These are phyloP conservation scores for Meyerozyma carpophila DNA, from an alignment of 1,139 yeast species.

Conservation along the genomic window DNA sequence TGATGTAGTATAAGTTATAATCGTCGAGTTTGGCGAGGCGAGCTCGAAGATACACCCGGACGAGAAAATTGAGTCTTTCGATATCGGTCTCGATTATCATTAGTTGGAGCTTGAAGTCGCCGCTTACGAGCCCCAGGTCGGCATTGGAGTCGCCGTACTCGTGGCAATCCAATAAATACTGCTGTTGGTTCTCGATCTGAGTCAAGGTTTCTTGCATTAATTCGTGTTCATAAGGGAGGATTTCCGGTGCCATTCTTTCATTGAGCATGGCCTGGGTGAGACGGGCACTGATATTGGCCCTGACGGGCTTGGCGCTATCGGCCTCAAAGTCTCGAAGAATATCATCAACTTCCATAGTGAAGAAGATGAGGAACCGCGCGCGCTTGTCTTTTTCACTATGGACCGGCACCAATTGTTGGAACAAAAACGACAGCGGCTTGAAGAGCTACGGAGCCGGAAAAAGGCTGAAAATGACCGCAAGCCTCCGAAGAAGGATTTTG, in stretches of 20 bases:
- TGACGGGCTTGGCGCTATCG: conserved; percentile 12
- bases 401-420: conserved; percentile 38
- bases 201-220: conserved; percentile 54
- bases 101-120: conserved; percentile 71
- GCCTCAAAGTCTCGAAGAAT: conserved; percentile 59
- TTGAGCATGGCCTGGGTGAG: conserved; percentile 71
- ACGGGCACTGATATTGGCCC: conserved; percentile 28
- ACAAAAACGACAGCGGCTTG: conserved; percentile 39
- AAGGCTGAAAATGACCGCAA: conserved; percentile 5
- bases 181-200: conserved; percentile 65
- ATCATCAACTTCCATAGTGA: conserved; percentile 57
- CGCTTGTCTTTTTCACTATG: conserved; percentile 13
- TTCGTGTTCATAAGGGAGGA: conserved; percentile 62
- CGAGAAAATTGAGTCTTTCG: conserved; percentile 76
- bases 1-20: conserved; percentile 52
- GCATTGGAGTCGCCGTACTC: conserved; percentile 43
- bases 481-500: conserved; percentile 11
- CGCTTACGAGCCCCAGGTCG: conserved; percentile 33
- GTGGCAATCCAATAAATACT: conserved; percentile 58
- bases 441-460: conserved; percentile 33
- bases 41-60: conserved; percentile 75
- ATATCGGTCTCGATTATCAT: conserved; percentile 88
- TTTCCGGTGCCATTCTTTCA: conserved; percentile 81
- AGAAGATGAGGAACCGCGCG: conserved; percentile 14
- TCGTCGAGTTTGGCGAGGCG: conserved; percentile 71